Evolutionary conservation across 345 rosid species (phyloP).

Genomic region (Lepidium africanum): DNA sequence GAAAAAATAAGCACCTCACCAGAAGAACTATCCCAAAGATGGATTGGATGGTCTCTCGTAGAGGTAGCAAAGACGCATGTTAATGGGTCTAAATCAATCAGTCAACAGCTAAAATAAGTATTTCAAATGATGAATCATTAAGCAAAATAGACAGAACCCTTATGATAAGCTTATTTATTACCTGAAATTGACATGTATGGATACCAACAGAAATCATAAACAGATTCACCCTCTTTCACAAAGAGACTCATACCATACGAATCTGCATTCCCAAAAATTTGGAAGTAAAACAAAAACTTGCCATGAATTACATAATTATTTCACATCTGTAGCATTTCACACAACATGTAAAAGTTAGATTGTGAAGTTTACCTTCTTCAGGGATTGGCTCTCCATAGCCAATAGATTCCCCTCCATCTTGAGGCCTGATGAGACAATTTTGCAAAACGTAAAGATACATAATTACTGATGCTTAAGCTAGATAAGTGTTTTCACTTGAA

Average conservation of each 20-base stretch:
- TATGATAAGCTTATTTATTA: conserved; percentile 6
- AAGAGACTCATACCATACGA: conserved; percentile 58
- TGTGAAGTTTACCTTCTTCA: conserved; percentile 16
- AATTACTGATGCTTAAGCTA: background rate
- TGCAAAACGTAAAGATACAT: background rate
- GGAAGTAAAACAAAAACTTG: background rate
- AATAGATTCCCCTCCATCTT: conserved; percentile 26
- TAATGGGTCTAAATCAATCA: conserved; percentile 52
- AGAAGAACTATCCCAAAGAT: conserved; percentile 93
- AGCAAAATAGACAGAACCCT: background rate
- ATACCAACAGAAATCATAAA: conserved; percentile 94
- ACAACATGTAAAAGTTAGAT: background rate
- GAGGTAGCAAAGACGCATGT: conserved; percentile 84
- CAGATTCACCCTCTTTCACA: conserved; percentile 82
- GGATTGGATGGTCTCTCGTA: conserved; percentile 95
- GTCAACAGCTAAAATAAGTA: conserved; percentile 9
- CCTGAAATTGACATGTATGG: conserved; percentile 91
- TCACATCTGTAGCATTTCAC: background rate
- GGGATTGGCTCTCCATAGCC: conserved; percentile 9
- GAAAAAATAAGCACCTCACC: conserved; percentile 57
- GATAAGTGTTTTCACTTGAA: background rate
- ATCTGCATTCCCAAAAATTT: conserved; percentile 38
- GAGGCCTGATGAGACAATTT: conserved; percentile 18
- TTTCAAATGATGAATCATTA: background rate
- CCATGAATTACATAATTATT: background rate